These are phyloP conservation scores for Heliosperma pusillum DNA, from an alignment of 148 eudicot genomes.

Conservation along the genomic window DNA sequence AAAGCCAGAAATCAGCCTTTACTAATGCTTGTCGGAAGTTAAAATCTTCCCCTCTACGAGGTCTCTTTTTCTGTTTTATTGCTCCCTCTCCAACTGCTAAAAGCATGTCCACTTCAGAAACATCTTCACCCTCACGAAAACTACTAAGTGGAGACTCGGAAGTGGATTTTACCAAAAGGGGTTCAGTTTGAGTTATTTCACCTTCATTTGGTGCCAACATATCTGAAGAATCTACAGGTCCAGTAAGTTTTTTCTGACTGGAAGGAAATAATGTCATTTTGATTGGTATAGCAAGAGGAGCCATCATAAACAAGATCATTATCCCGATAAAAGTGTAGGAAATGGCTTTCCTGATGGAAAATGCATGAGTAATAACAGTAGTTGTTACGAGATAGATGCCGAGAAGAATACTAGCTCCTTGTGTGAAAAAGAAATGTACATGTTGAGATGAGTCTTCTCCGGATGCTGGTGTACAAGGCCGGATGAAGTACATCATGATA, in stretches of 20 bases:
- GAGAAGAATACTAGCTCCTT: constrained; percentile 59
- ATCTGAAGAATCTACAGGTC: constrained; percentile 39
- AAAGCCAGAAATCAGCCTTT: constrained; percentile 96
- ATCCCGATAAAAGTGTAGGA: constrained; percentile 50
- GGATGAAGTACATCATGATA: constrained; percentile 64
- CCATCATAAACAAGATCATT: constrained; percentile 69
- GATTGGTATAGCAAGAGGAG: constrained; percentile 80
- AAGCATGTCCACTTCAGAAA: constrained; percentile 60
- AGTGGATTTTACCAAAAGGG: constrained; percentile 24
- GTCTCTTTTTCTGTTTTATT: constrained; percentile 69
- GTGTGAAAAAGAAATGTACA: constrained; percentile 68
- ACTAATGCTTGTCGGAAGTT: constrained; percentile 62
- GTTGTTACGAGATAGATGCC: constrained; percentile 67
- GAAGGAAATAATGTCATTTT: constrained; percentile 87
- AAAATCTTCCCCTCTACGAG: constrained; percentile 87
- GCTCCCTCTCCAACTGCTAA: constrained; percentile 86
- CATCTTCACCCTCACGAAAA: constrained; percentile 49
- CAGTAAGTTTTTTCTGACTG: constrained; percentile 25
- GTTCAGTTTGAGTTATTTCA: constrained; percentile 27
- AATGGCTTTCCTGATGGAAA: constrained; percentile 38
- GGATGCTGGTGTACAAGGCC: constrained; percentile 78
- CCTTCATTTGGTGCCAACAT: constrained; percentile 25
- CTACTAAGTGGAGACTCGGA: constrained; percentile 30
- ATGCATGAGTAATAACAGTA: constrained; percentile 38
- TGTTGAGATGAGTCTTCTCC: constrained; percentile 65